These are phyloP conservation scores for Dispira simplex DNA, from an alignment of 192 early-diverging fungal species.

Conservation along the genomic window DNA sequence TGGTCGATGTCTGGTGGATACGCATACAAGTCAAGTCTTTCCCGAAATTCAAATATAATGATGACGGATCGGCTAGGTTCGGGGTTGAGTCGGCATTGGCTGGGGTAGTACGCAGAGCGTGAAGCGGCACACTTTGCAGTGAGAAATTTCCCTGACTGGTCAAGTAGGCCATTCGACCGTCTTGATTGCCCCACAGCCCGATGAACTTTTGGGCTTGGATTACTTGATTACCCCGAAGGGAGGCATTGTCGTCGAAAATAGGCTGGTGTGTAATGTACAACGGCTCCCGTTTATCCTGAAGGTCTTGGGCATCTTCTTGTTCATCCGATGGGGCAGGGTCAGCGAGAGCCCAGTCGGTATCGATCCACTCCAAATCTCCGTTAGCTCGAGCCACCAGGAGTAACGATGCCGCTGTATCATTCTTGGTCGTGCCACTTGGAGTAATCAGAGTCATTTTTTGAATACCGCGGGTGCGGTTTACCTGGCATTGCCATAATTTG, in stretches of 20 bases:
- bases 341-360: background rate
- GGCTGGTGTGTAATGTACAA: background rate
- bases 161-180: background rate
- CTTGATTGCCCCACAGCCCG: background rate
- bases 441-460: background rate
- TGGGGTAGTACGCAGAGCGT: background rate
- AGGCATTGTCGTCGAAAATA: background rate
- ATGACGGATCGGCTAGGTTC: background rate
- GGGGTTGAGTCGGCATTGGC: background rate
- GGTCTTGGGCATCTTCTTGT: background rate
- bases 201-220: slow-evolving; percentile 1
- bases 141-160: background rate
- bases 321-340: background rate
- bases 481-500: background rate
- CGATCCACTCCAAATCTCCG: background rate
- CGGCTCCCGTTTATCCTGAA: background rate
- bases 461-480: background rate
- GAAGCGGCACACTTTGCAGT: background rate
- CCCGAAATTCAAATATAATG: background rate
- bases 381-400: background rate
- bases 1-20: background rate
- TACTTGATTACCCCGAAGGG: background rate
- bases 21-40: background rate
- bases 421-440: background rate
- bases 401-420: background rate